A percentile compares a stretch with the other conserved stretches of the same genome.
phyloP scores from a whole-genome alignment of 192 early-diverging fungal genomes.

The Cetraspora pellucida region DNA sequence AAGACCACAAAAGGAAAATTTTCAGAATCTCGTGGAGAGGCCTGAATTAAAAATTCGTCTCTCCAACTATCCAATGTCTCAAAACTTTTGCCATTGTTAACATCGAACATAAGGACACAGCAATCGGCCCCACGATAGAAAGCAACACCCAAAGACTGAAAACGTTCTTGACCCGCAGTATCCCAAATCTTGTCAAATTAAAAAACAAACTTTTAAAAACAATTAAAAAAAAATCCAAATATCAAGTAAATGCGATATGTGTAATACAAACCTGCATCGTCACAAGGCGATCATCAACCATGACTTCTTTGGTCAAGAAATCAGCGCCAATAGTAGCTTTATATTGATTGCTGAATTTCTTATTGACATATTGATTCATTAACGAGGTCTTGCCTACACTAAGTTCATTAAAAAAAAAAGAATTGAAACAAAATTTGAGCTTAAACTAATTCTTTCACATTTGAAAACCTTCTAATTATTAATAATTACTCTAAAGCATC shows the following conservation, averaged over 20 bases:
- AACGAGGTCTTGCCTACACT: constrained; percentile 97
- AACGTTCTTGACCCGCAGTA: constrained; percentile 98
- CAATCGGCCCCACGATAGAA: constrained; percentile 99
- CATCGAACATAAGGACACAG: constrained; percentile 96
- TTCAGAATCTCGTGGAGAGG: constrained; percentile 90
- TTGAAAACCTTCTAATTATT: background rate
- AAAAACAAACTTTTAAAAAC: background rate
- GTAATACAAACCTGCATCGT: constrained; percentile 80
- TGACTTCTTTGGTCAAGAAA: constrained; percentile 97
- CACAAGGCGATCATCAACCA: constrained; percentile 88
- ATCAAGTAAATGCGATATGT: background rate
- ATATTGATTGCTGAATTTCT: constrained; percentile 96
- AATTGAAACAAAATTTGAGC: background rate
- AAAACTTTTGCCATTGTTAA: constrained; percentile 92
- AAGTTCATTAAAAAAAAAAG: background rate
- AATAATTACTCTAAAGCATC: background rate
- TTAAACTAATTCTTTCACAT: background rate
- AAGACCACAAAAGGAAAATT: constrained; percentile 99
- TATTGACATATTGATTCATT: constrained; percentile 99
- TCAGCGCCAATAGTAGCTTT: constrained; percentile 99
- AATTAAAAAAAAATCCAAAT: constrained; percentile 10
- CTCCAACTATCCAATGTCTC: constrained; percentile 97
- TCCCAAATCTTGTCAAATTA: constrained; percentile 83
- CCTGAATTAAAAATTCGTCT: constrained; percentile 98
- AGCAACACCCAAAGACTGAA: constrained; percentile 97